Evolutionary conservation across 345 rosid species (phyloP), one percentile per base, ranked within the genome.

Genomic region (Sisymbrium irio): DNA sequence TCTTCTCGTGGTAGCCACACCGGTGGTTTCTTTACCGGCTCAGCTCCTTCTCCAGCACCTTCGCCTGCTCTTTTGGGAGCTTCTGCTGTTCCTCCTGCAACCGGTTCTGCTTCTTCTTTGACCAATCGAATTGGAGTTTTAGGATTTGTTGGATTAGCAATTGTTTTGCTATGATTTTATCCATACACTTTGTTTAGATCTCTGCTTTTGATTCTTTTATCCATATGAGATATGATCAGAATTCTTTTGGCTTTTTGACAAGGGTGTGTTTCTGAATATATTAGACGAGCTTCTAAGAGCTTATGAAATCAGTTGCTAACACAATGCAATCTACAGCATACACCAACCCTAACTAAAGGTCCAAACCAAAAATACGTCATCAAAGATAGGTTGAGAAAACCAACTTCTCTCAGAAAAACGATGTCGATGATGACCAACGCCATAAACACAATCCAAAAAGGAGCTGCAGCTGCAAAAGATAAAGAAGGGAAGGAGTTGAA

Each of bases 11-110:
- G 69, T 14, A 40, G 78, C 25, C 80, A 76, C 30, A 69, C 65
- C 0, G 79, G 76, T 20, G 80, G 80, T 30, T 77, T 77, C 62
- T 80, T 71, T 19, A 4, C 71, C 0, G 69, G 76, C 1, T 56
- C 67, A 40, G 78, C 81, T 69, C 81, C 81, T 17, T 75, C 83
- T 20, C 83, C 81, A 0, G 71, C 83, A 28, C 81, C 83, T 9
- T 65, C 78, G 4, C n/a, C 45, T 0, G 61, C 69, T 27, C 17
- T 40, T 5, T 46, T 42, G 4, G 79, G 61, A 22, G 56, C 65
- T 37, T 39, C 71, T 0, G 77, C 71, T 19, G 67, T 70, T 25
- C 53, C 77, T 17, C 83, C 79, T 2, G 62, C 58, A 10, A 73
- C 76, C 6, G 68, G 73, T 57, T 73, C 65, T 44, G 53, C 73